Percentiles rank a stretch among this genome's conserved stretches.
phyloP scores from a whole-genome alignment of 768 basidiomycete species.

The Lactarius indigo region DNA sequence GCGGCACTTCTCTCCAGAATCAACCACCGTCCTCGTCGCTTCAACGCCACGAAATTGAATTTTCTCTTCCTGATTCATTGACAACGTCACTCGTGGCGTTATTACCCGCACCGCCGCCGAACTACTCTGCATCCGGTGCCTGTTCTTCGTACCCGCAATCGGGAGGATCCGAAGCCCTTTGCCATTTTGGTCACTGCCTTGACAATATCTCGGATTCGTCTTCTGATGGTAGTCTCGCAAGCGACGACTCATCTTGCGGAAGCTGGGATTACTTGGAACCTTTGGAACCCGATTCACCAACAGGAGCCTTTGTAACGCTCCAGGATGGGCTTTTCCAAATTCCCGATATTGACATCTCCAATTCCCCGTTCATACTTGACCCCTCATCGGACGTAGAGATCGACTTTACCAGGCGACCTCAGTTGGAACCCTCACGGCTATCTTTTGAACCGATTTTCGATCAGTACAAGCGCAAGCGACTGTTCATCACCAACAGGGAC shows the following conservation, averaged over 20 bases:
- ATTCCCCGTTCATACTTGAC: not conserved
- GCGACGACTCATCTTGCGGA: not conserved
- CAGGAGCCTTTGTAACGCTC: not conserved
- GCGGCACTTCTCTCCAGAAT: no score
- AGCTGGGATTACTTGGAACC: conserved; percentile 6
- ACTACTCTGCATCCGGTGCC: not conserved
- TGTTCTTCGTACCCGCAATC: not conserved
- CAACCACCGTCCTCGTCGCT: not conserved
- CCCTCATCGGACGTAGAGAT: not conserved
- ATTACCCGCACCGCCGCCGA: not conserved
- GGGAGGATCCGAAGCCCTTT: not conserved
- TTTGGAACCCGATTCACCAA: not conserved
- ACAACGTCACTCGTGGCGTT: not conserved
- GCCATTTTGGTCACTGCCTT: not conserved
- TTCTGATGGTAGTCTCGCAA: conserved; percentile 3
- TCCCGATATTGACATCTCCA: not conserved
- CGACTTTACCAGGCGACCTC: not conserved
- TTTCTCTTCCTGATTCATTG: not conserved
- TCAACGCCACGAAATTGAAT: not conserved
- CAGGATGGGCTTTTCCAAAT: not conserved
- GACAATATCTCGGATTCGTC: conserved; percentile 8
- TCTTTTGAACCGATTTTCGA: not conserved
- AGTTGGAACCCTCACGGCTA: not conserved
- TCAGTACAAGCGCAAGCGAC: conserved; percentile 17
- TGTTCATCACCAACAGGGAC: conserved; percentile 10